Conservation (phyloP, 192 early-diverging fungal species). For the Coemansia sp. region DNA sequence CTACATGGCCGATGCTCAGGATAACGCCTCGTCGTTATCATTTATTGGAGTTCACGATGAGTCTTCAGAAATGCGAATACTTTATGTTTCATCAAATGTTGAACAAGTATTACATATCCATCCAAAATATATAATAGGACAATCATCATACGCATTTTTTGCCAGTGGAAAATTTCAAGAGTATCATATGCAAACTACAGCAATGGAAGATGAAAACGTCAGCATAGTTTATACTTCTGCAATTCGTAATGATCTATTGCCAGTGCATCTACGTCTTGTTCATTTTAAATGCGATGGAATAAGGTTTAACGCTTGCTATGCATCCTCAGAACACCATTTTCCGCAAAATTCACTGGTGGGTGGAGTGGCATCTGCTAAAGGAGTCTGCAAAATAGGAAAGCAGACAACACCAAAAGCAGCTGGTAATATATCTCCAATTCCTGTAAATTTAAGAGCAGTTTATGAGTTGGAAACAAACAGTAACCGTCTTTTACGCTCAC, state of each 20-base stretch:
- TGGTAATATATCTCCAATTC: neutral
- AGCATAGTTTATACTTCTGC: neutral
- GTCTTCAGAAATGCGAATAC: conserved; percentile 31
- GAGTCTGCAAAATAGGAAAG: neutral
- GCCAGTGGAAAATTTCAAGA: conserved; percentile 1
- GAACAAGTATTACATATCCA: conserved; percentile 6
- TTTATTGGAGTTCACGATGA: conserved; percentile 39
- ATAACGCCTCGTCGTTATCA: neutral
- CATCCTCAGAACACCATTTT: neutral
- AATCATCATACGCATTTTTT: conserved; percentile 9
- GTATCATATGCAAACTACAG: conserved; percentile 9
- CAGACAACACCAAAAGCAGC: neutral
- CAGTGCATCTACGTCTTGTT: conserved; percentile 12
- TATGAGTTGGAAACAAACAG: neutral
- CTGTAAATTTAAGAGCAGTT: neutral
- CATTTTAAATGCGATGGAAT: conserved; percentile 28
- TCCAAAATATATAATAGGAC: conserved; percentile 11
- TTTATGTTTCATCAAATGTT: conserved; percentile 31
- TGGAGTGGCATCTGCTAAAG: neutral
- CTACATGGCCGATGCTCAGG: neutral
- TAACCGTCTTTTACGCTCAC: neutral
- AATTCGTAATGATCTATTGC: neutral
- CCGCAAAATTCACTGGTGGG: too few species aligned
- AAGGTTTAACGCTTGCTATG: conserved; percentile 16
- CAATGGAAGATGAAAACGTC: conserved; percentile 1